Base-by-base conservation (phyloP, 768 basidiomycete genomes). In the Lactifluus pinguis region DNA sequence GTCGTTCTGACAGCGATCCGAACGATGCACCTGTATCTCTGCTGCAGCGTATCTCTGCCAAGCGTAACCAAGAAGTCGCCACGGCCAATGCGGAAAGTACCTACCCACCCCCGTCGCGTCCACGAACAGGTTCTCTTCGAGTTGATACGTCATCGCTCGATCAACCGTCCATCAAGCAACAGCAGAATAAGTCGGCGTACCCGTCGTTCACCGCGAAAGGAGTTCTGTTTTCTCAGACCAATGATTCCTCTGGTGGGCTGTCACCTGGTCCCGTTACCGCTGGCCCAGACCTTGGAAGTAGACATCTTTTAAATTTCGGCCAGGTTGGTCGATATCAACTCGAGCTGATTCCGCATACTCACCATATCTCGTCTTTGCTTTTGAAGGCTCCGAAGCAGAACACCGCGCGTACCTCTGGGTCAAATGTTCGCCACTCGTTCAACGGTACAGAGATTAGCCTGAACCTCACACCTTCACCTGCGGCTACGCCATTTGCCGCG, bases 181-280 rank as follows among this genome's bases (percentile, higher is more conserved):
- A 81, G 67, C 89, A 90, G 75, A 92, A 92, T 75, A 92, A 92
- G 72, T 91, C 89, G 9, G 89, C 89, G 0, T 92, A 87, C 67
- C 89, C 90, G 4, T 76, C 77, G 14, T 81, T 80, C 68, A 68
- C 80, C 25, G 72, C 76, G 60, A 81, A 81, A 61, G 83, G 83
- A 15, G 60, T 57, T 41, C 79, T 85, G 50, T 72, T 87, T 45
- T 72, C 84, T 56, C 80, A 80, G 19, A 74, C 82, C 14, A 77
- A 79, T 49, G 87, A 87, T 49, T 83, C 82, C 52, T 72, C 79
- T 30, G 73, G 80, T 19, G 77, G 80, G 60, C 83, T 87, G 70
- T 87, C 86, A 21, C 88, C 89, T 59, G 86, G 84, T 52, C 90
- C 89, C 39, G 81, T 89, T 63, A 92, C 89, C 60, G 89, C 89